A percentile compares a stretch with the other conserved stretches of the same genome.
Evolutionary conservation across 1,284 basidiomycete species (phyloP).

Genomic region (Pseudozyma pruni): DNA sequence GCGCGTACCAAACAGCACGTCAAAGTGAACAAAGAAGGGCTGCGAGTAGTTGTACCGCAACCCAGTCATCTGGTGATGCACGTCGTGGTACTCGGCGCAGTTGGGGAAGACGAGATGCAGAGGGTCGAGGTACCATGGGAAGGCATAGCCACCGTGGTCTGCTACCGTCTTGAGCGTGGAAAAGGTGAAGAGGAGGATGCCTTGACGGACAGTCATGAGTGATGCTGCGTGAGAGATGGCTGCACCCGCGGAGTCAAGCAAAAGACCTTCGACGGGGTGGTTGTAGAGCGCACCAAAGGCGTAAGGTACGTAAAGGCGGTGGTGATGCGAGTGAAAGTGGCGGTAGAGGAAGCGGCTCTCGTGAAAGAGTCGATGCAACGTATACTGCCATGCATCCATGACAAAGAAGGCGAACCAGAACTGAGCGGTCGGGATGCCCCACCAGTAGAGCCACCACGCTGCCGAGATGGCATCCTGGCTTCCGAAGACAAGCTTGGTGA

Average conservation of each 20-base stretch:
- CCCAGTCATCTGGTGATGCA: slow-evolving; percentile 91
- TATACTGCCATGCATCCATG: slow-evolving; percentile 99
- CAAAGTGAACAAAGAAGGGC: slow-evolving; percentile 77
- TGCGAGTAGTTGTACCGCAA: slow-evolving; percentile 97
- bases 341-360: slow-evolving; percentile 89
- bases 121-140: slow-evolving; percentile 81
- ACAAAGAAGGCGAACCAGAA: slow-evolving; percentile 85
- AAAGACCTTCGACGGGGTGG: slow-evolving; percentile 89
- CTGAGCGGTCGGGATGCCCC: slow-evolving; percentile 83
- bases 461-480: slow-evolving; percentile 42
- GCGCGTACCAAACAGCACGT: slow-evolving; percentile 78
- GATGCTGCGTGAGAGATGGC: slow-evolving; percentile 79
- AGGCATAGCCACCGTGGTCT: slow-evolving; percentile 91
- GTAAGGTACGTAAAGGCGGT: slow-evolving; percentile 95
- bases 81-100: slow-evolving; percentile 97
- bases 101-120: slow-evolving; percentile 88
- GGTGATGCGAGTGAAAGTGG: slow-evolving; percentile 92
- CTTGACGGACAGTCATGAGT: slow-evolving; percentile 78
- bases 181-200: slow-evolving; percentile 84
- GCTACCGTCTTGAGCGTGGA: slow-evolving; percentile 94
- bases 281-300: slow-evolving; percentile 98
- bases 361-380: slow-evolving; percentile 92
- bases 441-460: slow-evolving; percentile 88
- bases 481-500: slow-evolving; percentile 32
- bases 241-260: slow-evolving; percentile 87